phyloP scores from a whole-genome alignment of 139 green algal species.

The Tetradesmus obliquus region DNA sequence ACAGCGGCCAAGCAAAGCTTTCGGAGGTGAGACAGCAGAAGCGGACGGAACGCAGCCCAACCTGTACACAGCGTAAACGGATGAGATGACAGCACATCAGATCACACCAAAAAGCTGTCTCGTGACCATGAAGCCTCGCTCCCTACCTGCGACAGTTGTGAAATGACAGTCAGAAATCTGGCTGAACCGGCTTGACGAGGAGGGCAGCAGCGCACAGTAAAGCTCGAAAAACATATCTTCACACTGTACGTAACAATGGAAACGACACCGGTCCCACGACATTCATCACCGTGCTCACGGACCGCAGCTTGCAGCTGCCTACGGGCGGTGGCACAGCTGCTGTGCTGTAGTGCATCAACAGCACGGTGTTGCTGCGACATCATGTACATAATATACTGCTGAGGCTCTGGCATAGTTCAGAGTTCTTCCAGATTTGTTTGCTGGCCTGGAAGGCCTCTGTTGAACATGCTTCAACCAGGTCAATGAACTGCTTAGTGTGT shows the following conservation, averaged over 20 bases:
- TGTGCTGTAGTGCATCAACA: too few relatives aligned
- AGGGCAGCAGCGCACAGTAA: neutral
- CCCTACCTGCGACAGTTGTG: neutral
- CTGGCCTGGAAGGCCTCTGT: too few relatives aligned
- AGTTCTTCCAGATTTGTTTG: too few relatives aligned
- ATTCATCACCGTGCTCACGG: too few relatives aligned
- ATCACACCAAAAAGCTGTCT: neutral
- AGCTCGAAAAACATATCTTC: neutral
- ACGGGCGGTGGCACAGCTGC: too few relatives aligned
- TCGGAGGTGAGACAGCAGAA: neutral
- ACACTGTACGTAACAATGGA: neutral
- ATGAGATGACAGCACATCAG: neutral
- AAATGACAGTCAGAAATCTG: constrained; percentile 3
- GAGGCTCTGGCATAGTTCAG: too few relatives aligned
- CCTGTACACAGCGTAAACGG: neutral
- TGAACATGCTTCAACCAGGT: too few relatives aligned
- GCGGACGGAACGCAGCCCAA: neutral
- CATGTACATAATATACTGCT: too few relatives aligned
- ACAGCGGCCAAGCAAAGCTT: neutral
- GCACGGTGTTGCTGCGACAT: too few relatives aligned
- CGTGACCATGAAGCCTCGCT: too few relatives aligned
- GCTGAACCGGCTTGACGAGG: neutral
- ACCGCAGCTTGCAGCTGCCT: too few relatives aligned
- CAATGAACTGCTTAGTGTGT: too few relatives aligned
- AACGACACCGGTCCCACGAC: neutral